These are phyloP conservation scores for Clavulina sp. DNA, from an alignment of 768 basidiomycete genomes.

Conservation along the genomic window DNA sequence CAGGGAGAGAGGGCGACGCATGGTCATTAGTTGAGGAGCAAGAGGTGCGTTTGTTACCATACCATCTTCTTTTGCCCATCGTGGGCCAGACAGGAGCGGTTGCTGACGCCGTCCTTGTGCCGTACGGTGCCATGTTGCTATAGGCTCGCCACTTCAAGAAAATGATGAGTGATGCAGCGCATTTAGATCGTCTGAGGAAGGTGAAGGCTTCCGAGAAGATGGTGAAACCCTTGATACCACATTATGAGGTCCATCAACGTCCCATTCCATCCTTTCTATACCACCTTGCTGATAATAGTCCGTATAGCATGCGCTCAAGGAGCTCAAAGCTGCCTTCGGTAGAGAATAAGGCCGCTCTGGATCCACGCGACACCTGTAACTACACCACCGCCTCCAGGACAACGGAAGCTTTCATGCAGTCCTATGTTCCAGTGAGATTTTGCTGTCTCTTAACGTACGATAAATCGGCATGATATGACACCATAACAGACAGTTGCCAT, in stretches of 20 bases:
- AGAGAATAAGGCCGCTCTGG: too few species aligned
- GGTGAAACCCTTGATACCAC: constrained; percentile 31
- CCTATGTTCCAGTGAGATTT: too few species aligned
- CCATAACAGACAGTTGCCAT: too few species aligned
- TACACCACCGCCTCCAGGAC: too few species aligned
- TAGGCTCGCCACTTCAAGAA: constrained; percentile 79
- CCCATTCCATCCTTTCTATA: too few species aligned
- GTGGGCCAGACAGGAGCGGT: neutral
- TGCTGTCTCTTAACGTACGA: too few species aligned
- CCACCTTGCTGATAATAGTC: too few species aligned
- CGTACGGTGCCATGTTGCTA: neutral
- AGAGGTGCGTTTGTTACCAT: constrained; percentile 35
- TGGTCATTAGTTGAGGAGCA: constrained; percentile 96
- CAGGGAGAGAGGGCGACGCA: constrained; percentile 72
- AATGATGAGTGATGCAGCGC: constrained; percentile 57
- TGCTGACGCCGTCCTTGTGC: neutral
- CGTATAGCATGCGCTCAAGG: too few species aligned
- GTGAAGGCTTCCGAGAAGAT: constrained; percentile 46
- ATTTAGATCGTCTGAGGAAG: constrained; percentile 50
- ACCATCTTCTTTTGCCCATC: neutral
- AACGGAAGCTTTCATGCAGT: too few species aligned
- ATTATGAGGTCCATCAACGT: constrained; percentile 81
- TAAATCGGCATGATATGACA: too few species aligned
- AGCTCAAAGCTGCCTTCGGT: too few species aligned
- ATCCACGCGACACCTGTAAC: too few species aligned